Conservation (phyloP, 306 rosid species). For the Medicago truncatula region MtrunA17r5.0-ANR NC_053045.1:22143501-22144000, state of each 20-base stretch:
- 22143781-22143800: slow-evolving; percentile 7
- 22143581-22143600: slow-evolving; percentile 40
- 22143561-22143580: slow-evolving; percentile 39
- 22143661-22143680: slow-evolving; percentile 56
- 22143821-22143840: slow-evolving; percentile 31
- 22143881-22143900: slow-evolving; percentile 42
- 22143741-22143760: slow-evolving; percentile 49
- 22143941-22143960: slow-evolving; percentile 69
- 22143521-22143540: slow-evolving; percentile 31
- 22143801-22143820: slow-evolving; percentile 23
- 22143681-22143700: neutral
- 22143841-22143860: slow-evolving; percentile 14
- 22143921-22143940: slow-evolving; percentile 51
- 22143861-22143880: slow-evolving; percentile 50
- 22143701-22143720: slow-evolving; percentile 1
- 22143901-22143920: slow-evolving; percentile 50
- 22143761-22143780: slow-evolving; percentile 65
- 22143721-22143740: slow-evolving; percentile 53
- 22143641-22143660: slow-evolving; percentile 46
- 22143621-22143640: slow-evolving; percentile 19
- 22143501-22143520: slow-evolving; percentile 49
- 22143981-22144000: slow-evolving; percentile 60
- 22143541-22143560: neutral
- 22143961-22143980: slow-evolving; percentile 62
- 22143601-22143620: slow-evolving; percentile 40